Evolutionary conservation across 495 filamentous ascomycete species (phyloP), one percentile per base, ranked within the genome.

Genomic region (Extremus antarcticus): DNA sequence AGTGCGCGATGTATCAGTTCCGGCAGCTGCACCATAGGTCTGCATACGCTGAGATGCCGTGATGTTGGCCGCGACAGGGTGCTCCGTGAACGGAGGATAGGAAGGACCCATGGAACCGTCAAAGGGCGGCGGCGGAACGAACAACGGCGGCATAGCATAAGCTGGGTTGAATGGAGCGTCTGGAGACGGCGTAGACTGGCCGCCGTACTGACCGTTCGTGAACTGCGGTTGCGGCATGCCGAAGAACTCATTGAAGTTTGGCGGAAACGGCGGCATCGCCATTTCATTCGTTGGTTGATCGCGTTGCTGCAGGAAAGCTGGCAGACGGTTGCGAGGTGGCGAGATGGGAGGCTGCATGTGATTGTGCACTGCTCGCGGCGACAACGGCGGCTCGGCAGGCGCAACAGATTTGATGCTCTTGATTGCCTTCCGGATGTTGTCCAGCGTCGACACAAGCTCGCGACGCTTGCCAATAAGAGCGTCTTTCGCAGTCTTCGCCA

Each of bases 391-490:
- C 9, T 50, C 25, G n/a, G 48, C 13, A 7, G 20, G 50, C 47
- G 20, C 51, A 45, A 7, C 9, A 9, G 41, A 29, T 25, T 53
- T 57, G 29, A 65, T 23, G 51, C 58, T 59, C 49, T 63, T 65
- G 25, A 65, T 20, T 17, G 56, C 62, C 43, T 49, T 58, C 39
- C 63, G 63, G n/a, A 63, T 63, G 19, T 60, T 52, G 48, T 65
- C 63, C 7, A 65, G 50, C 4, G 41, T 53, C 21, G 50, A 22
- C 38, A 63, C 49, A 15, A 63, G 56, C 38, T 60, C 55, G 49
- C 61, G 53, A 23, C 58, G 57, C 48, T 60, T 57, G 54, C 40
- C 25, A 24, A 65, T 51, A 7, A 65, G 56, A 22, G 58, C 55
- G 23, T 57, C 50, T 46, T 41, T 56, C 7, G 56, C 54, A 15